Evolutionary conservation across 768 basidiomycete genomes (phyloP).

Genomic region (Termitomyces sp.): DNA sequence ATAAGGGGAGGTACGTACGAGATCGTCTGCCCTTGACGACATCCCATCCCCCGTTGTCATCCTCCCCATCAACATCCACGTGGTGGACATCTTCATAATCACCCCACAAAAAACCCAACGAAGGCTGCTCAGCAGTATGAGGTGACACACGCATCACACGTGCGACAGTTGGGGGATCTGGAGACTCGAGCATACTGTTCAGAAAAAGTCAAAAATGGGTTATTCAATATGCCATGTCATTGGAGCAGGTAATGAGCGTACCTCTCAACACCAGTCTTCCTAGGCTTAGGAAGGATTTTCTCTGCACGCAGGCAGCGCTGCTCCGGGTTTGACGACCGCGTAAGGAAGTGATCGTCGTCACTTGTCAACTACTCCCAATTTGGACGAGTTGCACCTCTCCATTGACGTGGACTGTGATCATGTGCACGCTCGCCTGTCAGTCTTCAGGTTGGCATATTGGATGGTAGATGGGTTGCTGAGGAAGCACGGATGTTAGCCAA

Average conservation of each 20-base stretch:
- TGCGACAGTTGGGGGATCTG: conserved; percentile 49
- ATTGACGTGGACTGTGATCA: too few species aligned
- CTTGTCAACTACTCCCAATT: too few species aligned
- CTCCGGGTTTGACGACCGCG: conserved; percentile 19
- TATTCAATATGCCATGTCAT: too few species aligned
- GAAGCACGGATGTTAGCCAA: too few species aligned
- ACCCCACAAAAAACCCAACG: conserved; percentile 64
- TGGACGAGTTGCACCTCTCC: too few species aligned
- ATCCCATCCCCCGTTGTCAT: conserved; percentile 76
- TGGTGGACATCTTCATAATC: conserved; percentile 68
- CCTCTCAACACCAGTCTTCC: conserved; percentile 69
- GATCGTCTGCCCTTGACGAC: conserved; percentile 55
- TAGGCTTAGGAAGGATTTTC: conserved; percentile 55
- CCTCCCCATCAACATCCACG: conserved; percentile 42
- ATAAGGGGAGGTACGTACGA: background rate
- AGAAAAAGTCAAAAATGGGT: background rate
- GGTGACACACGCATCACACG: conserved; percentile 68
- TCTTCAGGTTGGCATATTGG: too few species aligned
- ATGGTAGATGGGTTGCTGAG: too few species aligned
- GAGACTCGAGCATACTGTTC: conserved; percentile 59
- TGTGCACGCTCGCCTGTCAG: too few species aligned
- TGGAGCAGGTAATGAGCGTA: conserved; percentile 13
- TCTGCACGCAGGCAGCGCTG: conserved; percentile 49
- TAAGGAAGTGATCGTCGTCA: conserved; percentile 12
- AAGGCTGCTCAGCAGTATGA: conserved; percentile 47